Percentiles rank a stretch among this genome's conserved stretches.
Conservation (phyloP, 2,329 filamentous ascomycete species). For the Talaromyces sp. region DNA sequence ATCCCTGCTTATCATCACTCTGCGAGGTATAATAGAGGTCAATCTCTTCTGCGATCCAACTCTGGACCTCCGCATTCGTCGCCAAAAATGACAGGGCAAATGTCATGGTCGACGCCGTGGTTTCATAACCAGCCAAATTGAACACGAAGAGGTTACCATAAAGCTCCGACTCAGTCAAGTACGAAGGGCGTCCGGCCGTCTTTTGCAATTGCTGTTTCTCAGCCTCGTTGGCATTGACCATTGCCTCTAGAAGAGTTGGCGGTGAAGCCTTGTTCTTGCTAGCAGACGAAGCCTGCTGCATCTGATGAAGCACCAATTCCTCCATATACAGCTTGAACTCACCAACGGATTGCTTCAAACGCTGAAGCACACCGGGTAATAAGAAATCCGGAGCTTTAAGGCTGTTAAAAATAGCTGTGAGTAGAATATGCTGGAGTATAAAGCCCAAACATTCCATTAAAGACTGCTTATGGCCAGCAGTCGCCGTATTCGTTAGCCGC, state of each 20-base stretch:
- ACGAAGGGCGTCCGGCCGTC: neutral
- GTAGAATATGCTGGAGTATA: neutral
- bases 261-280: neutral
- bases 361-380: neutral
- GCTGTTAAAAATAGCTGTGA: neutral
- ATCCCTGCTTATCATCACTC: neutral
- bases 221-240: neutral
- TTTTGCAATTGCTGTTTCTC: constrained; percentile 1
- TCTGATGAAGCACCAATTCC: neutral
- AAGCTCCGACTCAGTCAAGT: constrained; percentile 34
- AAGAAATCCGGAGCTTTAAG: neutral
- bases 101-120: constrained; percentile 21
- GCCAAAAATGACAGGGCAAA: constrained; percentile 23
- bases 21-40: neutral
- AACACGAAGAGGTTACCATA: constrained; percentile 44
- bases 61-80: constrained; percentile 16
- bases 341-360: neutral
- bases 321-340: neutral
- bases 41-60: neutral
- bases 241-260: constrained; percentile 4
- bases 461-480: neutral
- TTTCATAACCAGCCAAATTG: constrained; percentile 40
- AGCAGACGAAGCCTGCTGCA: neutral
- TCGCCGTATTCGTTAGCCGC: neutral
- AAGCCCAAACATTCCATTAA: neutral